A percentile compares a stretch with the other conserved stretches of the same genome.
Conservation (phyloP, 2,329 filamentous ascomycete genomes). For the Trichoderma polysporum region DNA sequence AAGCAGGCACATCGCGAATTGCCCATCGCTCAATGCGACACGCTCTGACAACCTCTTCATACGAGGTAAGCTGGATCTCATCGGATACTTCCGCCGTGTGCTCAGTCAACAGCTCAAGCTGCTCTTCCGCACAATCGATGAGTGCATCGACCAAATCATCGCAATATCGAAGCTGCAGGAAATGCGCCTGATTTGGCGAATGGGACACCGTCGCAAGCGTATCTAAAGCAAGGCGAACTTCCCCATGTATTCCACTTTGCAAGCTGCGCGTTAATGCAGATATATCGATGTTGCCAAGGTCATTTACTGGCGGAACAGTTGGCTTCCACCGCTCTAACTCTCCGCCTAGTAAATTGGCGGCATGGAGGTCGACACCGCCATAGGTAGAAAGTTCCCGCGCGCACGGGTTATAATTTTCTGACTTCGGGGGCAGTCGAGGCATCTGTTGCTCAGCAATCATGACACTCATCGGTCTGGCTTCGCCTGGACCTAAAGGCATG, state of each 20-base stretch:
- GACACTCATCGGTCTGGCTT: constrained; percentile 30
- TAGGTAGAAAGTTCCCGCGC: constrained; percentile 57
- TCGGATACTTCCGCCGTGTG: constrained; percentile 84
- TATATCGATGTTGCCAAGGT: constrained; percentile 87
- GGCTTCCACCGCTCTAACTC: constrained; percentile 70
- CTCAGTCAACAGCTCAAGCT: constrained; percentile 80
- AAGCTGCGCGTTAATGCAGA: constrained; percentile 85
- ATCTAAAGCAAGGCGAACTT: constrained; percentile 88
- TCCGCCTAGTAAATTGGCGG: constrained; percentile 62
- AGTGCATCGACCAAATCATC: constrained; percentile 87
- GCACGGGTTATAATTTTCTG: constrained; percentile 56
- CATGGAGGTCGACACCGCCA: constrained; percentile 70
- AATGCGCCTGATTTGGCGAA: constrained; percentile 64
- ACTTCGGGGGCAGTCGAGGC: constrained; percentile 44
- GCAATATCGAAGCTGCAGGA: constrained; percentile 67
- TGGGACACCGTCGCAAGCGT: constrained; percentile 67
- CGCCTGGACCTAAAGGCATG: constrained; percentile 41
- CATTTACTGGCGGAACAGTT: constrained; percentile 69
- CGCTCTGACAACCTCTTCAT: constrained; percentile 83
- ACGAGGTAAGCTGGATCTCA: constrained; percentile 76
- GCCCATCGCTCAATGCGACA: constrained; percentile 71
- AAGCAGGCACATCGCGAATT: constrained; percentile 69
- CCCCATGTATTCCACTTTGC: constrained; percentile 83
- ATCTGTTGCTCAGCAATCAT: constrained; percentile 33
- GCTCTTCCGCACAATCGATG: constrained; percentile 86